Conservation (phyloP, 805 yeast genomes). For the Ogataea minuta region DNA sequence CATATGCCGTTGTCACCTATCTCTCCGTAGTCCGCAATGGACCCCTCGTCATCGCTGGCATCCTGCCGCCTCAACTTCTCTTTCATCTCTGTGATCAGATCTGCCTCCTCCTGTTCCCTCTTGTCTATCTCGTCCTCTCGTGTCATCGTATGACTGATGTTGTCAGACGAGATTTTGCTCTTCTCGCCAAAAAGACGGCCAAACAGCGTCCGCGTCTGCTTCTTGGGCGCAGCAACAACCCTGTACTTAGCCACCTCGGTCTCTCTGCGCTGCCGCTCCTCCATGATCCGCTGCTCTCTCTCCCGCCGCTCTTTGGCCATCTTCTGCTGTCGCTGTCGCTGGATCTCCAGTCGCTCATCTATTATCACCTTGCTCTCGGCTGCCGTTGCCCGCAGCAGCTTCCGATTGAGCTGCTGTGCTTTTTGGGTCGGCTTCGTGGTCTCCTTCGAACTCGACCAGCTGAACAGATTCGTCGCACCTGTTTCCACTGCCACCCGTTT, state of each 20-base stretch:
- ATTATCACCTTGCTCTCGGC: slow-evolving; percentile 19
- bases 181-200: slow-evolving; percentile 28
- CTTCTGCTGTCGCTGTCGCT: slow-evolving; percentile 13
- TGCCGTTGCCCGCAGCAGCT: slow-evolving; percentile 23
- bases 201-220: slow-evolving; percentile 23
- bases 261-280: slow-evolving; percentile 22
- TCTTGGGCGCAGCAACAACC: slow-evolving; percentile 5
- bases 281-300: slow-evolving; percentile 23
- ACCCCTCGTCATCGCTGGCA: slow-evolving; percentile 15
- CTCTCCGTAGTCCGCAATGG: slow-evolving; percentile 16
- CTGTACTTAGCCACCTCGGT: slow-evolving; percentile 23
- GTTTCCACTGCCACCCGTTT: slow-evolving; percentile 23
- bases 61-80: slow-evolving; percentile 6
- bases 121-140: slow-evolving; percentile 2
- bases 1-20: slow-evolving; percentile 9
- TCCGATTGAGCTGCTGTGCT: slow-evolving; percentile 21
- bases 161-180: slow-evolving; percentile 31
- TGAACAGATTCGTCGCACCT: slow-evolving; percentile 16
- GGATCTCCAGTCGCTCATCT: slow-evolving; percentile 21
- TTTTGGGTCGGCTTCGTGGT: slow-evolving; percentile 2
- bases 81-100: slow-evolving; percentile 11
- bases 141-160: slow-evolving; percentile 21
- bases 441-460: slow-evolving; percentile 19
- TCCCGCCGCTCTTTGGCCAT: slow-evolving; percentile 23
- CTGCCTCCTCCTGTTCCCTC: slow-evolving; percentile 9